Base-by-base conservation (phyloP, 1,284 basidiomycete genomes). In the Cutaneotrichosporon cutaneum region DNA sequence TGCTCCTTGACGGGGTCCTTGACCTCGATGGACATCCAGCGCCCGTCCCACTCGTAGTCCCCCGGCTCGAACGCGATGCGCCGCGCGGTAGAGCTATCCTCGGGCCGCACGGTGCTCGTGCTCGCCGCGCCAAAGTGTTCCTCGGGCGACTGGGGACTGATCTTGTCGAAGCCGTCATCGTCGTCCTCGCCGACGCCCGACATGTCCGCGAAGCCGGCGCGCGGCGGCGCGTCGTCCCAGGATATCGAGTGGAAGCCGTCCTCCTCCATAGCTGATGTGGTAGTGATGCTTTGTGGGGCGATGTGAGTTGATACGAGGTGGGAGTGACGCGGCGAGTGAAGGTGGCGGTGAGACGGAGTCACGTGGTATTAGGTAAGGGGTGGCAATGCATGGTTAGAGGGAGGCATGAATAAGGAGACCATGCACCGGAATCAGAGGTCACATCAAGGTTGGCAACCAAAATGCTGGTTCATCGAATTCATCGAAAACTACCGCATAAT, bases 1-100 rank as follows among this genome's bases (percentile, higher is more conserved):
- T 96, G 85, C 80, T 98, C 95, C 78, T 96, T 97, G 65, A 93
- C 86, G 26, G 94, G 94, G 74, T 98, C 94, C 72, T 87, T 87
- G 64, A 99, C 92, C 59, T 85, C 84, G 16, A 93, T 90, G 53
- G 88, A 83, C 73, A 95, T 87, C 81, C 90, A 90, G 54, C 63
- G 65, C 7, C 92, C 92, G 73, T 90, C 89, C 92, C 92, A 94
- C 76, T 90, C 64, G 18, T 56, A 67, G 47, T 61, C 62, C 32
- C 54, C 61, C 2, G 62, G 47, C 32, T 62, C 61, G 35, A 54
- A 54, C 5, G n/a, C 35, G 21, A 27, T 35, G n/a, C 51, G 27
- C 3, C 32, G 52, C 35, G 32, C 39, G 30, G 26, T 22, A 24
- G 54, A n/a, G n/a, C n/a, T 50, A 6, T 30, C 45, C 9, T 42